Conservation (phyloP, 495 filamentous ascomycete genomes). For the Penicillium odoratum region DNA sequence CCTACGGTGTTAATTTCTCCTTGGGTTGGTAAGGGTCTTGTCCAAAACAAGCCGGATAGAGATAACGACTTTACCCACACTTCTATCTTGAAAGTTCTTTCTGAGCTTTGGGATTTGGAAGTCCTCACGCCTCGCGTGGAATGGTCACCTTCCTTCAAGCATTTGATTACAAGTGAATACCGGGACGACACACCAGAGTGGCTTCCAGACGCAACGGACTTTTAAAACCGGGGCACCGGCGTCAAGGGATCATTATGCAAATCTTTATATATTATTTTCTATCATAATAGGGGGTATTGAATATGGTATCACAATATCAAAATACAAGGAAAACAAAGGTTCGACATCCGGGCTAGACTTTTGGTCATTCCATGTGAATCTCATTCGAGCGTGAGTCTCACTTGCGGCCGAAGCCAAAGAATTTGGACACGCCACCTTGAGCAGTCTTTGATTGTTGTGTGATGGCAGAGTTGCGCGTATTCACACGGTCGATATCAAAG, state of each 20-base stretch:
- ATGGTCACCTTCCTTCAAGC: constrained; percentile 43
- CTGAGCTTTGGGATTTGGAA: constrained; percentile 46
- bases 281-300: constrained; percentile 6
- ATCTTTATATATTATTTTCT: constrained; percentile 3
- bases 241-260: constrained; percentile 2
- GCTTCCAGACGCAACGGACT: constrained; percentile 28
- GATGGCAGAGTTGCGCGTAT: constrained; percentile 30
- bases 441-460: constrained; percentile 21
- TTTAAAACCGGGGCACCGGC: constrained; percentile 7
- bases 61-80: constrained; percentile 45
- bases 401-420: constrained; percentile 12
- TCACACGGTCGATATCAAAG: constrained; percentile 33
- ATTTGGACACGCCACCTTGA: constrained; percentile 1
- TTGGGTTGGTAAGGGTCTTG: constrained; percentile 44
- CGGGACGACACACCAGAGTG: constrained; percentile 31
- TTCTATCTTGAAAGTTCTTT: constrained; percentile 44
- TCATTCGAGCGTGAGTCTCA: neutral
- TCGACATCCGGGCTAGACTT: neutral
- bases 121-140: constrained; percentile 42
- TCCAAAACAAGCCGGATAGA: constrained; percentile 39
- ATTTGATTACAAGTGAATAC: constrained; percentile 32
- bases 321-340: neutral
- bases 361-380: neutral
- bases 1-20: constrained; percentile 53
- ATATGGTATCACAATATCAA: neutral